Evolutionary conservation across 176 grass and related monocot genomes (phyloP).

Genomic region (Hordeum marinum): DNA sequence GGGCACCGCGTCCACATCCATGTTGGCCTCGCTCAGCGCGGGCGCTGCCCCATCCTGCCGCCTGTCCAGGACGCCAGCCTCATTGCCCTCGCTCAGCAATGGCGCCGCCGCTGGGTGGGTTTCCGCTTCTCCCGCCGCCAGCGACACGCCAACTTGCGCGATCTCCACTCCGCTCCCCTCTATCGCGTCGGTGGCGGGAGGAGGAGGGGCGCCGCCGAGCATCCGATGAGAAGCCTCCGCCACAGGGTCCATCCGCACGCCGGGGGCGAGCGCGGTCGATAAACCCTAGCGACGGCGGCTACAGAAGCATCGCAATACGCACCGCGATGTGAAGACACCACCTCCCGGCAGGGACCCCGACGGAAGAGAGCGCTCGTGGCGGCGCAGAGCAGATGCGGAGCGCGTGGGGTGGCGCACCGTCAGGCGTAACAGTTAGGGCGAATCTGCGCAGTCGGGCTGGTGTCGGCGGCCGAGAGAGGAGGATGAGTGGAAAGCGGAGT

Average conservation of each 20-base stretch:
- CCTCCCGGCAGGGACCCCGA: too few species aligned
- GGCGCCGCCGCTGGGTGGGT: not conserved
- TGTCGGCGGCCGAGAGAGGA: not conserved
- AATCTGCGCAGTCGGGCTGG: not conserved
- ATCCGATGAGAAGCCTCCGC: not conserved
- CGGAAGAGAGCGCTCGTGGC: not conserved
- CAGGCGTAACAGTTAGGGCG: not conserved
- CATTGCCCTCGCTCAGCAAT: not conserved
- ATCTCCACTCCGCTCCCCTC: not conserved
- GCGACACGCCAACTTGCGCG: not conserved
- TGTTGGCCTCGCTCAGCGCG: not conserved
- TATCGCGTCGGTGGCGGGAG: not conserved
- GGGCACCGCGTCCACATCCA: not conserved
- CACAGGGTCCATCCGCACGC: not conserved
- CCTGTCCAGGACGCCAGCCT: not conserved
- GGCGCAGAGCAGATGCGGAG: conserved; percentile 7
- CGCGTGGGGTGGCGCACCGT: not conserved
- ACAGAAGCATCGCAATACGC: not conserved
- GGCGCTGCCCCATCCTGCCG: not conserved
- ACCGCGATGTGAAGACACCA: not conserved
- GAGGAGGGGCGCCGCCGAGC: not conserved
- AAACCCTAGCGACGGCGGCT: not conserved
- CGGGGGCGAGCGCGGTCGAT: not conserved
- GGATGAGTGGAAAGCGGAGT: not conserved
- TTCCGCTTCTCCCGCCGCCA: not conserved